Conservation (phyloP, 176 grass and related monocot species). For the Bolboschoenus planiculmis region DNA sequence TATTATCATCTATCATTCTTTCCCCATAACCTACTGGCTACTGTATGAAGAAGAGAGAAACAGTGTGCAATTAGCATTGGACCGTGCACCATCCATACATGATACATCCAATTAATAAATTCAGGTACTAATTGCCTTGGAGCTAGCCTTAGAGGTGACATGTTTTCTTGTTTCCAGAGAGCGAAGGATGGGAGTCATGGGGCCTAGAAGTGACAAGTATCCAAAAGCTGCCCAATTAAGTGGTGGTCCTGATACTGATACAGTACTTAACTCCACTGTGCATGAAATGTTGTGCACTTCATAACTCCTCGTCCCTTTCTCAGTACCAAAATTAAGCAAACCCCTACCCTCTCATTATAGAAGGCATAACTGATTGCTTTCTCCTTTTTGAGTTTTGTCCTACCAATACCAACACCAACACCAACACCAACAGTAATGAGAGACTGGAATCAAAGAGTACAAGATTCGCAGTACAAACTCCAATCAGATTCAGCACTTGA, state of each 20-base stretch:
- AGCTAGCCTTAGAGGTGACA: neutral
- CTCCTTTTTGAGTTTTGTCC: neutral
- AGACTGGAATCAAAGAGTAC: neutral
- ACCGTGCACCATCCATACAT: neutral
- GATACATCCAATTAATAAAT: too few species aligned
- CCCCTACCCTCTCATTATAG: neutral
- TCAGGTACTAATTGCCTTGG: constrained; percentile 14
- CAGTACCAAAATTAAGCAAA: neutral
- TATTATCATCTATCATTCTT: neutral
- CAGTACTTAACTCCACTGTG: neutral
- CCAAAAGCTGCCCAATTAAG: neutral
- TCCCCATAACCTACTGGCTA: neutral
- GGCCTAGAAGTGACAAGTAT: constrained; percentile 5
- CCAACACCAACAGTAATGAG: neutral
- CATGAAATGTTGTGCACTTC: neutral
- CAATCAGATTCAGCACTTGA: neutral
- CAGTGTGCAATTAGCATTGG: neutral
- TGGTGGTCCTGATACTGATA: constrained; percentile 11
- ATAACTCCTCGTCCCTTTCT: constrained; percentile 10
- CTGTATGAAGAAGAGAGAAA: neutral
- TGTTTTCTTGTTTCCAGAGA: neutral
- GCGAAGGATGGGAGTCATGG: neutral
- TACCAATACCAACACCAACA: too few species aligned
- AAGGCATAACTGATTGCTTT: neutral
- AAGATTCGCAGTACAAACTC: neutral